These are phyloP conservation scores for Fusarium irregulare DNA, from an alignment of 2,329 filamentous ascomycete species.

Conservation along the genomic window DNA sequence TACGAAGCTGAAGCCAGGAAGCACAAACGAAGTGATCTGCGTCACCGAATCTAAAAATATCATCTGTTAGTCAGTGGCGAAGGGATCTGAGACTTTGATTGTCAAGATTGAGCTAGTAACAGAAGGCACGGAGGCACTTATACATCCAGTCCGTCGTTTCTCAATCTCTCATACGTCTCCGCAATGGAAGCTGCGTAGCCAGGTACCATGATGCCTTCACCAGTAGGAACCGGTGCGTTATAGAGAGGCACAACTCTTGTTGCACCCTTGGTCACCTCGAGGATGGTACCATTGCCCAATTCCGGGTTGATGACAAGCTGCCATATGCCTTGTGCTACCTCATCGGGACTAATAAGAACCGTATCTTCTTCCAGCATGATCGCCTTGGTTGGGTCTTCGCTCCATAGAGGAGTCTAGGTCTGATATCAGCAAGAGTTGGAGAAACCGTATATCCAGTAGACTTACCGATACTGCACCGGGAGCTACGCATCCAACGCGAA, in stretches of 20 bases:
- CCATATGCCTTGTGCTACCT: conserved; percentile 50
- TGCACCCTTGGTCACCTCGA: conserved; percentile 46
- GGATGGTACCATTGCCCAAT: conserved; percentile 49
- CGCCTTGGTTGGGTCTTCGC: conserved; percentile 49
- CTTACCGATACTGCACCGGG: conserved; percentile 50
- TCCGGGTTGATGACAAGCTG: conserved; percentile 42
- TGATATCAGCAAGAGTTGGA: background rate
- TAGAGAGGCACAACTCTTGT: conserved; percentile 48
- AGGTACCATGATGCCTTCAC: conserved; percentile 37
- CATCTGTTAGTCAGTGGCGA: background rate
- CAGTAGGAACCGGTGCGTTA: conserved; percentile 42
- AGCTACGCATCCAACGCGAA: conserved; percentile 45
- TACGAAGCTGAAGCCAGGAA: conserved; percentile 13
- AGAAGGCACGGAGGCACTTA: conserved; percentile 7
- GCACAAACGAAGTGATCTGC: background rate
- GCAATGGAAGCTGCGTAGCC: conserved; percentile 42
- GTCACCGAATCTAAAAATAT: conserved; percentile 11
- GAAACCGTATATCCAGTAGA: background rate
- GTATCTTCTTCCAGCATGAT: conserved; percentile 42
- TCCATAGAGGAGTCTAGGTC: conserved; percentile 49
- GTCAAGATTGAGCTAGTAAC: background rate
- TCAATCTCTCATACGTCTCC: conserved; percentile 40
- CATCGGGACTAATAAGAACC: conserved; percentile 48
- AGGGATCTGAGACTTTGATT: background rate
- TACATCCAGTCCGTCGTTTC: conserved; percentile 38